Conservation (phyloP, 1,284 basidiomycete species). For the Gymnopus androsaceus region DNA sequence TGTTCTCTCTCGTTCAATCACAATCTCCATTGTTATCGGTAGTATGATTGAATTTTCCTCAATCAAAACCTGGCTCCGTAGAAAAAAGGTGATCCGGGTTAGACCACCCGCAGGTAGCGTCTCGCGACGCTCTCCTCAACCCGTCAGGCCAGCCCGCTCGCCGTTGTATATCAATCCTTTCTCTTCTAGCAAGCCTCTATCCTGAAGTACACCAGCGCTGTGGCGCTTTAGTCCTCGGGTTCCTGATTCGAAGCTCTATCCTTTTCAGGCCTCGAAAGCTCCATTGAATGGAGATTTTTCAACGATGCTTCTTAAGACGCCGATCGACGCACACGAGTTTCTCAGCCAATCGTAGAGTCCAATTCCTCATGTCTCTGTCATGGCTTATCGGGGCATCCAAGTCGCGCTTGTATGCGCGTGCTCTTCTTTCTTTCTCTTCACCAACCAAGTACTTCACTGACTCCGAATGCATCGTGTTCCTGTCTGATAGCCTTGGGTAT, state of each 20-base stretch:
- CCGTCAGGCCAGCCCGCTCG: too few species aligned
- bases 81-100: neutral
- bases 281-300: neutral
- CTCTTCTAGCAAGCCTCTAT: too few species aligned
- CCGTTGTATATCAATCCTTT: too few species aligned
- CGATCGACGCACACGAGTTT: neutral
- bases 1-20: too few species aligned
- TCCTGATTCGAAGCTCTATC: constrained; percentile 1
- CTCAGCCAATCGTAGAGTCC: neutral
- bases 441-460: too few species aligned
- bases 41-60: neutral
- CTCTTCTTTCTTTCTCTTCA: neutral
- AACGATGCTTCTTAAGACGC: neutral
- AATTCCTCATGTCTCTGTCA: neutral
- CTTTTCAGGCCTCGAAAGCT: constrained; percentile 4
- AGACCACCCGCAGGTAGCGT: neutral
- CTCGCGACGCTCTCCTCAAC: too few species aligned
- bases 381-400: neutral
- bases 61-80: neutral
- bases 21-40: neutral
- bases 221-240: constrained; percentile 5
- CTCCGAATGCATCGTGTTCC: too few species aligned
- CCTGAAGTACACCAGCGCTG: too few species aligned
- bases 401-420: neutral
- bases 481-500: too few species aligned